phyloP scores from a whole-genome alignment of 1,139 yeast species.

The Suhomyces taliae region DNA sequence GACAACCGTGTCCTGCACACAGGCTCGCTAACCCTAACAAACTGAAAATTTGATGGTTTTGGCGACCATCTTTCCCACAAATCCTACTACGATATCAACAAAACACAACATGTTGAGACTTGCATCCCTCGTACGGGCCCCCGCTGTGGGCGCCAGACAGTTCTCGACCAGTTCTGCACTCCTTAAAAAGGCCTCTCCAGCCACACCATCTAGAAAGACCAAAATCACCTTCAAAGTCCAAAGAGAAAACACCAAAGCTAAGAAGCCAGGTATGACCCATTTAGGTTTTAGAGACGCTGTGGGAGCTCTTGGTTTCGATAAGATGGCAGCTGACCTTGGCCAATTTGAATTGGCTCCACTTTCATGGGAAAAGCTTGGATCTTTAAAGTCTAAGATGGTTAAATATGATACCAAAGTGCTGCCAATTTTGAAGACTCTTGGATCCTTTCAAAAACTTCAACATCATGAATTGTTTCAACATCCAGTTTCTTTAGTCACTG shows the following conservation, averaged over 20 bases:
- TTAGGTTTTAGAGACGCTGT: conserved; percentile 43
- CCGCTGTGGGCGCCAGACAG: conserved; percentile 3
- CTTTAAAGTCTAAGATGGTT: conserved; percentile 21
- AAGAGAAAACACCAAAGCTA: conserved; percentile 23
- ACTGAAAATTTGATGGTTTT: conserved; percentile 4
- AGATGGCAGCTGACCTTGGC: conserved; percentile 26
- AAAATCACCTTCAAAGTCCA: conserved; percentile 11
- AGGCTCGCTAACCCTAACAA: not conserved
- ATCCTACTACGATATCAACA: no score
- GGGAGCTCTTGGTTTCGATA: conserved; percentile 35
- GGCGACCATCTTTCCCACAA: not conserved
- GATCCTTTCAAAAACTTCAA: conserved; percentile 64
- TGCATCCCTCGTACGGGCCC: conserved; percentile 5
- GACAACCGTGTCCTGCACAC: conserved; percentile 2
- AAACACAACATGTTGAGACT: conserved; percentile 12
- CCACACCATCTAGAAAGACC: conserved; percentile 13
- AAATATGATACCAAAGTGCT: conserved; percentile 24
- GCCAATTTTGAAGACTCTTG: conserved; percentile 37
- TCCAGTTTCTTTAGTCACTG: conserved; percentile 55
- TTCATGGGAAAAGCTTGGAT: conserved; percentile 11
- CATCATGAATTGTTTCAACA: conserved; percentile 59
- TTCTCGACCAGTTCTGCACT: conserved; percentile 9
- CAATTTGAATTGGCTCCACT: conserved; percentile 20
- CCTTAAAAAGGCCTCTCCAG: conserved; percentile 9
- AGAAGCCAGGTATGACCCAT: conserved; percentile 48